These are phyloP conservation scores for Tolypocladium nubicola DNA, from an alignment of 2,329 filamentous ascomycete species.

Conservation along the genomic window DNA sequence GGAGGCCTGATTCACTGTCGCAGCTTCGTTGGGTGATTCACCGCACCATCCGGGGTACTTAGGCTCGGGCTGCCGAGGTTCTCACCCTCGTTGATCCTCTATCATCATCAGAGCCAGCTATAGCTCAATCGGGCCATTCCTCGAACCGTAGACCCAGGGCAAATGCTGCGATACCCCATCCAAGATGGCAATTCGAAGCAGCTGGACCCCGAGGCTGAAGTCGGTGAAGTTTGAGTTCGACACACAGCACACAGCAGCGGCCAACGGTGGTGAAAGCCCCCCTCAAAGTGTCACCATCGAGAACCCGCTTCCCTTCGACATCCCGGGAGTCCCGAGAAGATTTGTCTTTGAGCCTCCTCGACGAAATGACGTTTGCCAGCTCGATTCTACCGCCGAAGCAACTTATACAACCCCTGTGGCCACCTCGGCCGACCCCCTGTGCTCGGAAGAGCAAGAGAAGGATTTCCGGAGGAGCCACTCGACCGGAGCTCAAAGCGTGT, in stretches of 20 bases:
- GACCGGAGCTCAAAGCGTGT: too few relatives aligned
- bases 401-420: background rate
- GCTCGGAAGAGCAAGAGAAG: background rate
- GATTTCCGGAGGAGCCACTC: background rate
- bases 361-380: background rate
- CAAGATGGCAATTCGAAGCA: background rate
- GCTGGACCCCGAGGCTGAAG: background rate
- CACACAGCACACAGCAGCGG: background rate
- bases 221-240: conserved; percentile 2
- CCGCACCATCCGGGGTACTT: too few relatives aligned
- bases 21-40: background rate
- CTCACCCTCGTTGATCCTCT: background rate
- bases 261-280: background rate
- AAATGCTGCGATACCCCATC: background rate
- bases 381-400: background rate
- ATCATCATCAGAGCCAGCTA: background rate
- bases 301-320: background rate
- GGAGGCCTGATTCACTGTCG: background rate
- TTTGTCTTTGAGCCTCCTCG: background rate
- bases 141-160: background rate
- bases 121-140: background rate
- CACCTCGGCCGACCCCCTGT: background rate
- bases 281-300: background rate
- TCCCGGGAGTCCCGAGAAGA: background rate
- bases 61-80: background rate